These are phyloP conservation scores for Salix udensis DNA, from an alignment of 345 rosid species.

Conservation along the genomic window DNA sequence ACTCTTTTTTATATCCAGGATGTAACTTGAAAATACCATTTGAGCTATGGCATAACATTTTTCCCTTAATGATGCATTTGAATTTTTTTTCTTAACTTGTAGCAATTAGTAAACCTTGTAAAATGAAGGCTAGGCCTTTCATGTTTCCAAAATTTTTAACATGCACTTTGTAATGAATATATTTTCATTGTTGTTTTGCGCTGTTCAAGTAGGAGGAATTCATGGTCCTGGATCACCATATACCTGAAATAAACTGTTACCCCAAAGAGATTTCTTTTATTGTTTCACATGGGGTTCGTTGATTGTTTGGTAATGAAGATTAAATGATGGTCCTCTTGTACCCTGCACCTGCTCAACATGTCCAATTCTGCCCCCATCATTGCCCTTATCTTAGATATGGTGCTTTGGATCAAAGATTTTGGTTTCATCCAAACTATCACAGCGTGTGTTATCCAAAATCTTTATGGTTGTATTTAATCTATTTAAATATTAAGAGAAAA, in stretches of 20 bases:
- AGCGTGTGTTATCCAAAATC: not conserved
- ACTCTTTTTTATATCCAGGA: not conserved
- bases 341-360: not conserved
- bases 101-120: not conserved
- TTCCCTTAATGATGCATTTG: not conserved
- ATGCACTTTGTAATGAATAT: not conserved
- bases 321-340: not conserved
- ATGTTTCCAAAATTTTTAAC: not conserved
- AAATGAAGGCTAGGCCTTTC: not conserved
- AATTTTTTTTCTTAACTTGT: not conserved
- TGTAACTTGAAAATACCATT: not conserved
- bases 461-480: not conserved
- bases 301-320: not conserved
- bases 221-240: not conserved
- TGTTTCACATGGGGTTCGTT: not conserved
- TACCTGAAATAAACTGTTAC: not conserved
- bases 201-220: not conserved
- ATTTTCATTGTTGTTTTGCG: not conserved
- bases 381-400: not conserved
- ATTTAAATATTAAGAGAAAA: not conserved
- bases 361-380: not conserved
- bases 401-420: not conserved
- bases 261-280: not conserved
- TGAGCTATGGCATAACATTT: not conserved
- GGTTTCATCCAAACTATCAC: not conserved